phyloP scores from a whole-genome alignment of 495 filamentous ascomycete genomes.

The Monascus purpureus region DNA sequence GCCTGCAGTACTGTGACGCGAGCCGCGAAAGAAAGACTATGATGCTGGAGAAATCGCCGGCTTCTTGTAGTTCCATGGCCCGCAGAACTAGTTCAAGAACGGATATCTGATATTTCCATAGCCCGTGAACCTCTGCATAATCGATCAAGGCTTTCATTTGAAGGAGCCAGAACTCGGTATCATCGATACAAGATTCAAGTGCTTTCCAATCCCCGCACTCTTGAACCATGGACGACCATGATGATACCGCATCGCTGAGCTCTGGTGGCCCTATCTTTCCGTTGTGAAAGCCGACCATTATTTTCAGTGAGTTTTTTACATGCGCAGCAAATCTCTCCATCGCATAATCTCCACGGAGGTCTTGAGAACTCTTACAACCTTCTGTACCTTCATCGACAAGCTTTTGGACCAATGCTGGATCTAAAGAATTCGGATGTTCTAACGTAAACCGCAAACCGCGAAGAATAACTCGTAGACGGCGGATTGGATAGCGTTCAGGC shows the following conservation, averaged over 20 bases:
- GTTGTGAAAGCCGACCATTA: conserved; percentile 40
- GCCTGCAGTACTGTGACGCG: conserved; percentile 56
- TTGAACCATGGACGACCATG: conserved; percentile 22
- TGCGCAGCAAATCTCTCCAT: conserved; percentile 40
- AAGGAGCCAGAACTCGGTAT: conserved; percentile 41
- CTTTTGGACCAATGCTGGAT: conserved; percentile 12
- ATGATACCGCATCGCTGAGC: conserved; percentile 29
- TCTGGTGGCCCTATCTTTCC: conserved; percentile 29
- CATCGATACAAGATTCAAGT: conserved; percentile 44
- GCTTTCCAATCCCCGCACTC: conserved; percentile 32
- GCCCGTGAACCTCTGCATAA: conserved; percentile 64
- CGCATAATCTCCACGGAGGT: conserved; percentile 38
- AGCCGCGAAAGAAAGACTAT: conserved; percentile 45
- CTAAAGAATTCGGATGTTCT: conserved; percentile 20
- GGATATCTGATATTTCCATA: conserved; percentile 37
- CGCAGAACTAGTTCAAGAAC: conserved; percentile 33
- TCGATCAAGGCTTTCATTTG: conserved; percentile 60
- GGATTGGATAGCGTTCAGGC: conserved; percentile 24
- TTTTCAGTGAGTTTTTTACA: conserved; percentile 39
- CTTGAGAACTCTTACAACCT: conserved; percentile 11
- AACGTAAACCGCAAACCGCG: conserved; percentile 25
- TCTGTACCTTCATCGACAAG: conserved; percentile 24
- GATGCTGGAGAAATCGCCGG: conserved; percentile 37
- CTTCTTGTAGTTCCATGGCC: conserved; percentile 37
- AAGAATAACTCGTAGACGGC: conserved; percentile 30